A percentile compares a stretch with the other conserved stretches of the same genome.
phyloP scores from a whole-genome alignment of 768 basidiomycete genomes.

The Lentinula aciculospora region DNA sequence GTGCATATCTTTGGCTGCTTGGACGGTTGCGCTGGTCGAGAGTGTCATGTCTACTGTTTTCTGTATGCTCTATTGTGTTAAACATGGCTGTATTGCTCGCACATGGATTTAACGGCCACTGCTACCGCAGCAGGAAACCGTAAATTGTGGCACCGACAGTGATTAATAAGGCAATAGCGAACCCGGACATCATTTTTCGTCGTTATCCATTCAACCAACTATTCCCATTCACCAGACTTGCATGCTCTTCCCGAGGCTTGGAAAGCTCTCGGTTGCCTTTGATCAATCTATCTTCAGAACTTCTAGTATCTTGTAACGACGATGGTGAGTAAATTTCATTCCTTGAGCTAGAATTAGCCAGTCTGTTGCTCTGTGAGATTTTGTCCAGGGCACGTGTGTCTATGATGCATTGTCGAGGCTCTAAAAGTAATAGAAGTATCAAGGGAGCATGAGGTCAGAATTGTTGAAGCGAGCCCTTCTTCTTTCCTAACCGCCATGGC shows the following conservation, averaged over 20 bases:
- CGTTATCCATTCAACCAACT: background rate
- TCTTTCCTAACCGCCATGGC: constrained; percentile 33
- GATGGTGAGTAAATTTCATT: background rate
- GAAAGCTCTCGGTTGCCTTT: too few relatives aligned
- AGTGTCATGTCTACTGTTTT: background rate
- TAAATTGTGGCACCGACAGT: background rate
- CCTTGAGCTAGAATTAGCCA: background rate
- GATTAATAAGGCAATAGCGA: too few relatives aligned
- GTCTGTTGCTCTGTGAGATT: background rate
- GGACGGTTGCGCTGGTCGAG: background rate
- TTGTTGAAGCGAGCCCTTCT: constrained; percentile 10
- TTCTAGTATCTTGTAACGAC: too few relatives aligned
- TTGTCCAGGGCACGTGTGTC: constrained; percentile 13
- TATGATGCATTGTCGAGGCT: background rate
- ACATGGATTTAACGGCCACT: background rate
- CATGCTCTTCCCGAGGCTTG: background rate
- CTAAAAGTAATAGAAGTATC: background rate
- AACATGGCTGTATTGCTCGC: constrained; percentile 1
- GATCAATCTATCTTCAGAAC: too few relatives aligned
- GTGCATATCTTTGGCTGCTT: constrained; percentile 12
- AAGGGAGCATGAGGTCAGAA: constrained; percentile 18
- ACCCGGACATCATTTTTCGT: too few relatives aligned
- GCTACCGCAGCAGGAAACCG: too few relatives aligned
- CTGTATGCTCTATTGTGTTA: constrained; percentile 1
- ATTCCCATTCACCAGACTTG: background rate